Evolutionary conservation across 1,284 basidiomycete genomes (phyloP).

Genomic region (Cryptococcus sp.): DNA sequence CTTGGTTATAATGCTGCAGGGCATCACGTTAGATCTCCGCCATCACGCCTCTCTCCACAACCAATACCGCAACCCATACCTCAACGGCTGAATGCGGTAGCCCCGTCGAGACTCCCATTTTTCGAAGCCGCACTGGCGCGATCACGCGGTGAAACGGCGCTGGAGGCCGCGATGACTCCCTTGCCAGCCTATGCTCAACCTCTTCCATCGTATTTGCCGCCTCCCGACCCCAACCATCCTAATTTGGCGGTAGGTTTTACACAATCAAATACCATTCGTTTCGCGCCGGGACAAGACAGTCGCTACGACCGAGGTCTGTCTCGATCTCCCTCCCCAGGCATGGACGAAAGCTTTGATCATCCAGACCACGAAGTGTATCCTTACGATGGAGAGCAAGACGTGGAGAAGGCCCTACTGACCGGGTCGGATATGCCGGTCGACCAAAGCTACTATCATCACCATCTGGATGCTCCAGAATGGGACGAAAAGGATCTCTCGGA

Average conservation of each 20-base stretch:
- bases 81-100: background rate
- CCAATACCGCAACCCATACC: background rate
- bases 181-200: conserved; percentile 23
- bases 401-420: conserved; percentile 39
- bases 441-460: background rate
- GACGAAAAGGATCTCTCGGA: conserved; percentile 14
- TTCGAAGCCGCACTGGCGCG: conserved; percentile 48
- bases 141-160: conserved; percentile 17
- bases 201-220: conserved; percentile 39
- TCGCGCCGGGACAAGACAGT: conserved; percentile 15
- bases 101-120: conserved; percentile 26
- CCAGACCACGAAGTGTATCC: conserved; percentile 5
- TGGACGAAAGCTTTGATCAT: conserved; percentile 29
- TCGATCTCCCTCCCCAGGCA: conserved; percentile 39
- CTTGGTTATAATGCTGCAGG: background rate
- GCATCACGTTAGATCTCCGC: background rate
- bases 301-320: conserved; percentile 22
- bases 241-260: conserved; percentile 39
- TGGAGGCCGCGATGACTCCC: background rate
- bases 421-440: conserved; percentile 8
- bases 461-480: conserved; percentile 6
- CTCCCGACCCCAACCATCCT: conserved; percentile 48
- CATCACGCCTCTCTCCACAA: conserved; percentile 1
- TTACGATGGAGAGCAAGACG: conserved; percentile 20
- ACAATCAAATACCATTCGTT: conserved; percentile 36